Evolutionary conservation across 306 rosid species (phyloP).

Genomic region (Lathyrus oleraceus): DNA sequence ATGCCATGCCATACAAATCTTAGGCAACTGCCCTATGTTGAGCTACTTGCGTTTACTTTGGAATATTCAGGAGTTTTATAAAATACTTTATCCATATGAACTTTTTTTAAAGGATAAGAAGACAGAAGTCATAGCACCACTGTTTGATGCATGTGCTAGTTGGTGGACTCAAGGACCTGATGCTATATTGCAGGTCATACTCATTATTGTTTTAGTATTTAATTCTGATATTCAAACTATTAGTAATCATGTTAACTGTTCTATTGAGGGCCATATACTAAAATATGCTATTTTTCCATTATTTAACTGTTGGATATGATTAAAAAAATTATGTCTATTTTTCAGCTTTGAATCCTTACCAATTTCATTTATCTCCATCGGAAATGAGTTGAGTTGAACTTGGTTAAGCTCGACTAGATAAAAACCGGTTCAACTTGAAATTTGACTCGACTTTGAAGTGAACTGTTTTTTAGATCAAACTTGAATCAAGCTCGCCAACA

Average conservation of each 20-base stretch:
- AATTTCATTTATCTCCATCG: background rate
- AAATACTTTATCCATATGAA: background rate
- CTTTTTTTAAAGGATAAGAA: slow-evolving; percentile 39
- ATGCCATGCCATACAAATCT: slow-evolving; percentile 5
- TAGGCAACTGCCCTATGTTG: slow-evolving; percentile 19
- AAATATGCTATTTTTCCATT: slow-evolving; percentile 23
- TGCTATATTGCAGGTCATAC: slow-evolving; percentile 82
- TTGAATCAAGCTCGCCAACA: too few species aligned
- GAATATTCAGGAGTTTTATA: slow-evolving; percentile 22
- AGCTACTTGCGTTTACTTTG: slow-evolving; percentile 25
- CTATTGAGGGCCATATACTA: slow-evolving; percentile 9
- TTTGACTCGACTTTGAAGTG: background rate
- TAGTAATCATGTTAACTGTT: slow-evolving; percentile 23
- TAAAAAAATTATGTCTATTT: slow-evolving; percentile 14
- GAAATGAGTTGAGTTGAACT: background rate
- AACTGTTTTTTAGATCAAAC: too few species aligned
- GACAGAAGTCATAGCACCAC: slow-evolving; percentile 66
- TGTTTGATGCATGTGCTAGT: slow-evolving; percentile 96
- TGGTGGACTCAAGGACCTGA: slow-evolving; percentile 99
- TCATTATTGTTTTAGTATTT: slow-evolving; percentile 30
- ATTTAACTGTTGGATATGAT: slow-evolving; percentile 29
- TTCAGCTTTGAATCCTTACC: background rate
- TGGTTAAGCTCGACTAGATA: background rate
- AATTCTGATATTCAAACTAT: slow-evolving; percentile 11
- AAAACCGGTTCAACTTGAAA: background rate